These are phyloP conservation scores for Yarrowia divulgata DNA, from an alignment of 805 yeast species.

Conservation along the genomic window DNA sequence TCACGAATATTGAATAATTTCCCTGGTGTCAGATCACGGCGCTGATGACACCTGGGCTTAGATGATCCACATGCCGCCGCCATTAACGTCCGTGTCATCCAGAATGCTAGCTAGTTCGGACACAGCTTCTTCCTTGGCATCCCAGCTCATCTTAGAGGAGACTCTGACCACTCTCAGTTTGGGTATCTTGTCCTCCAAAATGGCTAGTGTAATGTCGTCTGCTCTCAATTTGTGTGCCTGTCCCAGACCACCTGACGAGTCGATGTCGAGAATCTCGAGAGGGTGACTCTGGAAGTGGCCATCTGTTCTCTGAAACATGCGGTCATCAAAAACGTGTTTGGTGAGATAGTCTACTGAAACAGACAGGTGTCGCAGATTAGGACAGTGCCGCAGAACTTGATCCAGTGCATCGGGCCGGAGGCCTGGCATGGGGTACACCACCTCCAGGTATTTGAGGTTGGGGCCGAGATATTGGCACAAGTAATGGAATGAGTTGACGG, in stretches of 20 bases:
- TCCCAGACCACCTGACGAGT: slow-evolving; percentile 84
- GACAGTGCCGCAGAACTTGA: slow-evolving; percentile 75
- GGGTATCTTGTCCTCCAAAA: slow-evolving; percentile 80
- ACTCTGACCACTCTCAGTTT: slow-evolving; percentile 66
- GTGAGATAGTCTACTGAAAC: slow-evolving; percentile 82
- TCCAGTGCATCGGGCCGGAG: slow-evolving; percentile 75
- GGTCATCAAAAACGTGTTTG: slow-evolving; percentile 50
- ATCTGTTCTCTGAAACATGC: slow-evolving; percentile 45
- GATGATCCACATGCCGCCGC: slow-evolving; percentile 60
- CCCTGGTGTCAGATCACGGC: not conserved
- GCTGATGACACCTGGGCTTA: slow-evolving; percentile 5
- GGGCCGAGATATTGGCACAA: slow-evolving; percentile 71
- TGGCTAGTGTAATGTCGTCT: slow-evolving; percentile 84
- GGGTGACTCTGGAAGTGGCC: slow-evolving; percentile 53
- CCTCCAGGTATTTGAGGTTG: slow-evolving; percentile 65
- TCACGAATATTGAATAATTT: not conserved
- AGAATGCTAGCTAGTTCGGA: slow-evolving; percentile 69
- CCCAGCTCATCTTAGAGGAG: slow-evolving; percentile 86
- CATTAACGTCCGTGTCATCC: slow-evolving; percentile 62
- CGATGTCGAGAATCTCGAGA: slow-evolving; percentile 68
- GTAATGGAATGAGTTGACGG: slow-evolving; percentile 67
- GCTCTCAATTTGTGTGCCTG: slow-evolving; percentile 85
- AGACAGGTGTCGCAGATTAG: slow-evolving; percentile 67
- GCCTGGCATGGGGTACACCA: slow-evolving; percentile 90
- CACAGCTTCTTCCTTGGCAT: slow-evolving; percentile 61